Evolutionary conservation across 148 eudicot species (phyloP), one percentile per base, ranked within the genome.

Genomic region (Nepenthes gracilis): DNA sequence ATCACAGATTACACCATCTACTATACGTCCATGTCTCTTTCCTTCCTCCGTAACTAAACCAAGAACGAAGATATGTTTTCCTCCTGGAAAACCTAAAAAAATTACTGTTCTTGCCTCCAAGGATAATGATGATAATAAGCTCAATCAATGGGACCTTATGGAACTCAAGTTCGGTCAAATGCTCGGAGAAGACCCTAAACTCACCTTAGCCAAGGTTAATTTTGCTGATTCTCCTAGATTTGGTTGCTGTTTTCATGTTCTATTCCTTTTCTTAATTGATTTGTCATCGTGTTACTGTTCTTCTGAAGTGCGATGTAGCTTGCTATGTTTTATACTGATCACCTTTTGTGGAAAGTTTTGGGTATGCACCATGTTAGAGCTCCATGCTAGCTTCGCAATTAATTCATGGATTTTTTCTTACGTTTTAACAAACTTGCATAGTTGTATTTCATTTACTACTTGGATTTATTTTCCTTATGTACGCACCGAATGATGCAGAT

Each of bases 171-270:
- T 86, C 60, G 99, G 99, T n/a, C 69, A 67, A 64, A 72, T 88
- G 85, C 59, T 89, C 35, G 99, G 97, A 34, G 99, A 93, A 70
- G 92, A 93, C 71, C 99, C 99, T 33, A 84, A 93, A 57, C 85
- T 93, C 58, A 93, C 99, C 34, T 61, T 84, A 7, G 89, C 98
- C 57, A 93, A 93, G 96, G 98, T 88, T 37, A 7, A 12, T 45
- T 56, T 12, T 51, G 14, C 34, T 35, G 15, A 43, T 4, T 61
- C n/a, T 52, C 45, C 45, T 40, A 8, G 8, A 40, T 40, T 8
- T 40, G 45, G 6, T 50, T 13, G 5, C 51, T 62, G 32, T 47
- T 15, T 8, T 55, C 32, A 12, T 35, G 35, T 35, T 4, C 45
- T 54, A 6, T 23, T 32, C 55, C 23, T 52, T 32, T 12, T 52